These are phyloP conservation scores for Trichothecium sympodiale DNA, from an alignment of 2,329 filamentous ascomycete species.

Conservation along the genomic window DNA sequence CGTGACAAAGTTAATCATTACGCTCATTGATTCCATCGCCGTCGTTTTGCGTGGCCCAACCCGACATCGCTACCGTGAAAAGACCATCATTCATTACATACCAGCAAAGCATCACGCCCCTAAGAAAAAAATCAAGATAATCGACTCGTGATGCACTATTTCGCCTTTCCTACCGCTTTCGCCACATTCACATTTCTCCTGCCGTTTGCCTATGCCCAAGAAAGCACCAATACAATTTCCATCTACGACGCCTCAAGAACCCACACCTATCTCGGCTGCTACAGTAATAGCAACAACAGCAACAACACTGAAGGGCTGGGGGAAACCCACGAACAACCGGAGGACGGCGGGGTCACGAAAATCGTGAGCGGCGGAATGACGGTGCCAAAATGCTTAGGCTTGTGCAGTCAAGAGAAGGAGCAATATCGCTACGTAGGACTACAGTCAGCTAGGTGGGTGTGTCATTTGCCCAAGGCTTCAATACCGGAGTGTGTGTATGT, in stretches of 20 bases:
- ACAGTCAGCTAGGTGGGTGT: conserved; percentile 36
- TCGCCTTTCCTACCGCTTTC: too few relatives aligned
- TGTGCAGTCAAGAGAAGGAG: conserved; percentile 29
- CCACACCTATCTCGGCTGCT: conserved; percentile 47
- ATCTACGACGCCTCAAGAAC: conserved; percentile 23
- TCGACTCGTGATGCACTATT: too few relatives aligned
- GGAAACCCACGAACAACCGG: too few relatives aligned
- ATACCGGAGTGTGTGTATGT: too few relatives aligned
- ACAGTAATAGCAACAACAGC: conserved; percentile 19
- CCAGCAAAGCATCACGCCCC: too few relatives aligned
- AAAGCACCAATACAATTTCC: conserved; percentile 7
- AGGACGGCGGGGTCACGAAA: conserved; percentile 27
- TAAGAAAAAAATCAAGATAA: too few relatives aligned
- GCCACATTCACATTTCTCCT: neutral
- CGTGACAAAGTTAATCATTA: too few relatives aligned
- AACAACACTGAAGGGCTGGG: too few relatives aligned
- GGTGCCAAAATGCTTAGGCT: conserved; percentile 36
- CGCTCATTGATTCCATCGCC: too few relatives aligned
- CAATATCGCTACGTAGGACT: conserved; percentile 40
- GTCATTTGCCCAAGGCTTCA: neutral
- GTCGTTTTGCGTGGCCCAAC: too few relatives aligned
- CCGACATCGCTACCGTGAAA: too few relatives aligned
- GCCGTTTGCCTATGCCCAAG: conserved; percentile 6
- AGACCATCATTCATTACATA: too few relatives aligned
- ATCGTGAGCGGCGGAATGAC: conserved; percentile 34